Base-by-base conservation (phyloP, 225 moss, liverwort and hornwort genomes). In the Physcomitrium patens region DNA sequence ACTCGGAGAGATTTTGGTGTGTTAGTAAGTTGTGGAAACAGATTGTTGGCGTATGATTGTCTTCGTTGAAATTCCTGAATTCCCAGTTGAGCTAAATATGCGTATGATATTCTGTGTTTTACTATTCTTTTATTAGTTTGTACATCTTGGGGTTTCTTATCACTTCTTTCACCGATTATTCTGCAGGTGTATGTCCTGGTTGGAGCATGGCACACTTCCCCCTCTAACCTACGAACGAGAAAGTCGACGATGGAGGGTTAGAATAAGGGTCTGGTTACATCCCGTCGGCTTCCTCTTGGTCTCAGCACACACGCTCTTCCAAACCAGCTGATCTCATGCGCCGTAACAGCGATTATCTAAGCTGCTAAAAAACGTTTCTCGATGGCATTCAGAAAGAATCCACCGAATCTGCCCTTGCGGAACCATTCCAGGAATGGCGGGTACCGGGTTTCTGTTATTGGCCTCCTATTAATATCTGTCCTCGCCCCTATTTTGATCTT, bases 401-500 rank as follows among this genome's bases (percentile, higher is more conserved):
- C 77, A 24, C 26, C 79, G 47, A 74, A 0, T 67, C 65, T 82
- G 37, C 75, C 84, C 17, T 42, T 67, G 67, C 87, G 87, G 64
- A 77, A 45, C 55, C 82, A 45, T 46, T 60, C 70, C 7, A 79
- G 87, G 74, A 84, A 82, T 72, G 75, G 84, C 58, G 84, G 79
- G 19, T 82, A 85, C 61, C 84, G 84, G 1, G 49, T 63, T 42
- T 85, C 82, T 10, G 79, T 87, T 27, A 55, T 80, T 12, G 87
- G 68, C 7, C 79, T 84, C 22, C 77, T 87, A 0, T 48, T 82
- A n/a, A 41, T 87, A 70, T 87, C 84, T 53, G 69, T 87, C 0
- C 67, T 79, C 8, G 75, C 84, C 2, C 87, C 87, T 17, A 84
- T 87, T 28, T 46, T 82, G 77, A 84, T 87, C 50, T 60, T 87